These are phyloP conservation scores for Rhodotorula mucilaginosa DNA, from an alignment of 1,284 basidiomycete genomes.

Conservation along the genomic window DNA sequence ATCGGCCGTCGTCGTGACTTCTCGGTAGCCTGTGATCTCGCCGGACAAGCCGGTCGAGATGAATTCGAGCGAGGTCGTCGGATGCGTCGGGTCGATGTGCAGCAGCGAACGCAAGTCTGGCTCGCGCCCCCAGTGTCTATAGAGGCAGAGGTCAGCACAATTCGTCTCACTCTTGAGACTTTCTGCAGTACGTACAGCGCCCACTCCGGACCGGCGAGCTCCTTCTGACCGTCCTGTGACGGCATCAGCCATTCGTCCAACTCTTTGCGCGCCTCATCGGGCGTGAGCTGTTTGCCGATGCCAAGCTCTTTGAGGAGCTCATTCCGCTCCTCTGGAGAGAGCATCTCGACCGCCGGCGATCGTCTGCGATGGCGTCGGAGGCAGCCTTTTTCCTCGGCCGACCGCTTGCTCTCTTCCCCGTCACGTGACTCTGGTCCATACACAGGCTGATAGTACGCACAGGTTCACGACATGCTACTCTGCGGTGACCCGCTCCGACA, in stretches of 20 bases:
- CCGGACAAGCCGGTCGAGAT: slow-evolving; percentile 75
- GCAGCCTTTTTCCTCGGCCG: too few relatives aligned
- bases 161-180: background rate
- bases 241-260: slow-evolving; percentile 32
- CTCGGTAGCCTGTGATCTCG: slow-evolving; percentile 72
- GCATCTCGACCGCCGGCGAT: background rate
- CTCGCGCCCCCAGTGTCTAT: slow-evolving; percentile 38
- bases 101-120: slow-evolving; percentile 33
- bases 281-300: slow-evolving; percentile 19
- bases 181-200: slow-evolving; percentile 16
- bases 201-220: slow-evolving; percentile 33
- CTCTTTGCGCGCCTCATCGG: slow-evolving; percentile 15
- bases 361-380: too few relatives aligned
- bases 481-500: too few relatives aligned
- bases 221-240: slow-evolving; percentile 18
- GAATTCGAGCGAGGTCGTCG: slow-evolving; percentile 74
- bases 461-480: too few relatives aligned
- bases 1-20: slow-evolving; percentile 57
- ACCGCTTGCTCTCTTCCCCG: too few relatives aligned
- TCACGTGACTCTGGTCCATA: too few relatives aligned
- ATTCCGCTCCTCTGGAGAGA: slow-evolving; percentile 13
- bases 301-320: slow-evolving; percentile 27
- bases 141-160: background rate
- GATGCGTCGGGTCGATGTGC: slow-evolving; percentile 59
- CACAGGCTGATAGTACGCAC: too few relatives aligned